A percentile compares a stretch with the other conserved stretches of the same genome.
Conservation (phyloP, 768 basidiomycete genomes). For the Hygrocybe punicea region DNA sequence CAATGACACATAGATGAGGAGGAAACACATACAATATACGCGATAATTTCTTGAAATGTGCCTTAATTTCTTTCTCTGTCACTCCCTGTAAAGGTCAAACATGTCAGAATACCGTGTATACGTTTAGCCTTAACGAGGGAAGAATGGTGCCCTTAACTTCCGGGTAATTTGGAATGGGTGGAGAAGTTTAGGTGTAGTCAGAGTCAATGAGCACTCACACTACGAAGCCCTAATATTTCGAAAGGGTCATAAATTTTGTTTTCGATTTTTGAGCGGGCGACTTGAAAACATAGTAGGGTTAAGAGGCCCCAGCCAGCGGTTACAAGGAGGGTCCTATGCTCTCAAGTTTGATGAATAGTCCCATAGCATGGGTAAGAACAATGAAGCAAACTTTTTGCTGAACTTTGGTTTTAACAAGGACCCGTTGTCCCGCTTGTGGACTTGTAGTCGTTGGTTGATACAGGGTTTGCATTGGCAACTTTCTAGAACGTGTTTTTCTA, state of each 20-base stretch:
- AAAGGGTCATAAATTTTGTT: slow-evolving; percentile 88
- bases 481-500: slow-evolving; percentile 35
- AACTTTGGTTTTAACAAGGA: slow-evolving; percentile 48
- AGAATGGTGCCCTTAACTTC: not conserved
- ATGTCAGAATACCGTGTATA: not conserved
- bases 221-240: slow-evolving; percentile 78
- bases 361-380: not conserved
- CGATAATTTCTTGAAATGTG: slow-evolving; percentile 90
- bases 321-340: slow-evolving; percentile 54
- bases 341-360: slow-evolving; percentile 4
- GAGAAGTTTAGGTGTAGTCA: not conserved
- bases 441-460: slow-evolving; percentile 47
- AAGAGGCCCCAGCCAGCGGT: slow-evolving; percentile 72
- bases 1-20: not conserved
- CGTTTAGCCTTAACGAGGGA: not conserved
- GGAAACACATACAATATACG: slow-evolving; percentile 63
- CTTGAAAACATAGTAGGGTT: slow-evolving; percentile 64
- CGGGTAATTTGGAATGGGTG: not conserved
- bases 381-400: slow-evolving; percentile 46
- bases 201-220: slow-evolving; percentile 43
- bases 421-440: slow-evolving; percentile 42
- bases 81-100: slow-evolving; percentile 44
- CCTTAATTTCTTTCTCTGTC: slow-evolving; percentile 90
- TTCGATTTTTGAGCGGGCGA: slow-evolving; percentile 53
- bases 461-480: slow-evolving; percentile 67